A percentile compares a stretch with the other conserved stretches of the same genome.
Evolutionary conservation across 257 asterid species (phyloP).

Genomic region (Ajuga chamaepitys): DNA sequence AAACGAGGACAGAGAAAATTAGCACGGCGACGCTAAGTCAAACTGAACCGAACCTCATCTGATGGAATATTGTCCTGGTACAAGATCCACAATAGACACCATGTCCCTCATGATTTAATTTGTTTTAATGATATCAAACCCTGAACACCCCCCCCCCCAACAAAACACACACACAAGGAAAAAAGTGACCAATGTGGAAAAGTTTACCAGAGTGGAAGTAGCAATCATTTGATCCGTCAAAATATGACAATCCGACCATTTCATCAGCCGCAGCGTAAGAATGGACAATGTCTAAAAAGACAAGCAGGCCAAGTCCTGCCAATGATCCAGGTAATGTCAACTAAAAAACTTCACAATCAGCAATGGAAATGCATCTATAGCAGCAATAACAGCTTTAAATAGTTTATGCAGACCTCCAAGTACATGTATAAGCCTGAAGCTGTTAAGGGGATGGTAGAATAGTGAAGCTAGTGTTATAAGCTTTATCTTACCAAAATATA

Average conservation of each 20-base stretch:
- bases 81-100: not conserved
- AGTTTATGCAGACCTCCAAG: not conserved
- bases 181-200: not conserved
- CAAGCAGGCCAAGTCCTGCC: constrained; percentile 84
- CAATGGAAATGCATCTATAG: constrained; percentile 10
- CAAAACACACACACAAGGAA: too few relatives aligned
- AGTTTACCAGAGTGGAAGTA: constrained; percentile 81
- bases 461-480: not conserved
- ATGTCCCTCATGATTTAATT: not conserved
- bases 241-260: constrained; percentile 89
- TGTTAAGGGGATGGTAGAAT: not conserved
- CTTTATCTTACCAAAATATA: not conserved
- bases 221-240: constrained; percentile 98
- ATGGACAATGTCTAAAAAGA: constrained; percentile 86
- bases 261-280: constrained; percentile 98
- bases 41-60: not conserved
- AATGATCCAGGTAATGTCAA: constrained; percentile 9
- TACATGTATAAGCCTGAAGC: not conserved
- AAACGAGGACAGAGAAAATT: not conserved
- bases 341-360: not conserved
- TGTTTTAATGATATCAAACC: not conserved
- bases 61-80: not conserved
- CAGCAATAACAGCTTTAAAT: constrained; percentile 5
- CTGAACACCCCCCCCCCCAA: too few relatives aligned
- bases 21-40: constrained; percentile 2